phyloP scores from a whole-genome alignment of 2,329 filamentous ascomycete genomes.

The Exophiala calicioides region DNA sequence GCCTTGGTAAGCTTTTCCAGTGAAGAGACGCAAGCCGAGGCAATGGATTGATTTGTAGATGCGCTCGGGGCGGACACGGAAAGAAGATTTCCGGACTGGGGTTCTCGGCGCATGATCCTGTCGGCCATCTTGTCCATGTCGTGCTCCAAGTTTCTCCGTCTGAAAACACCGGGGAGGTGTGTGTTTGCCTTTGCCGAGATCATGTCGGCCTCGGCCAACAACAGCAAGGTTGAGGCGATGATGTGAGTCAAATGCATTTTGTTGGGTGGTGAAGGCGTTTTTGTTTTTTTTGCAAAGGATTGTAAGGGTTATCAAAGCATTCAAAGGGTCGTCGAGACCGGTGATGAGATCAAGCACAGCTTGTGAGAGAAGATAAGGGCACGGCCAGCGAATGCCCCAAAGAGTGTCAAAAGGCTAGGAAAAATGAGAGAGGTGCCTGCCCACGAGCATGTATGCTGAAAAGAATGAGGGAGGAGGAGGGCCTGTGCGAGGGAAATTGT shows the following conservation, averaged over 20 bases:
- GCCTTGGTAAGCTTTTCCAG: slow-evolving; percentile 56
- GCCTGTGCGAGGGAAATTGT: slow-evolving; percentile 20
- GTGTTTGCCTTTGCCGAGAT: slow-evolving; percentile 21
- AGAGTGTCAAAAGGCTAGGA: slow-evolving; percentile 16
- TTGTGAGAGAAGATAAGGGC: slow-evolving; percentile 22
- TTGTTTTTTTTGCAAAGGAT: not conserved
- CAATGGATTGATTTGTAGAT: slow-evolving; percentile 43
- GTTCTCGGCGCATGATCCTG: slow-evolving; percentile 18
- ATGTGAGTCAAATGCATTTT: slow-evolving; percentile 23
- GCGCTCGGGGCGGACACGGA: slow-evolving; percentile 6
- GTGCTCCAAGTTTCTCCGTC: slow-evolving; percentile 17
- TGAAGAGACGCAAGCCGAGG: slow-evolving; percentile 59
- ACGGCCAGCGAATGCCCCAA: slow-evolving; percentile 28
- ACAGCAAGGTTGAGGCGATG: slow-evolving; percentile 20
- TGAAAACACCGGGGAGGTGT: slow-evolving; percentile 19
- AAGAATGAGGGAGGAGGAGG: slow-evolving; percentile 11
- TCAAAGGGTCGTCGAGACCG: slow-evolving; percentile 25
- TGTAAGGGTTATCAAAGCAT: not conserved
- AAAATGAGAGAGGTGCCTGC: slow-evolving; percentile 16
- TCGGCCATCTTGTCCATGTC: slow-evolving; percentile 16
- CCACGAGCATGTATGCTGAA: slow-evolving; percentile 14
- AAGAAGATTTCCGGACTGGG: slow-evolving; percentile 10
- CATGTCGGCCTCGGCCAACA: slow-evolving; percentile 19
- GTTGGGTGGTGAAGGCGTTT: slow-evolving; percentile 12
- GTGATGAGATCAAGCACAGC: slow-evolving; percentile 23